Conservation (phyloP, 2,329 filamentous ascomycete species). For the Sporothrix schenckii region DNA sequence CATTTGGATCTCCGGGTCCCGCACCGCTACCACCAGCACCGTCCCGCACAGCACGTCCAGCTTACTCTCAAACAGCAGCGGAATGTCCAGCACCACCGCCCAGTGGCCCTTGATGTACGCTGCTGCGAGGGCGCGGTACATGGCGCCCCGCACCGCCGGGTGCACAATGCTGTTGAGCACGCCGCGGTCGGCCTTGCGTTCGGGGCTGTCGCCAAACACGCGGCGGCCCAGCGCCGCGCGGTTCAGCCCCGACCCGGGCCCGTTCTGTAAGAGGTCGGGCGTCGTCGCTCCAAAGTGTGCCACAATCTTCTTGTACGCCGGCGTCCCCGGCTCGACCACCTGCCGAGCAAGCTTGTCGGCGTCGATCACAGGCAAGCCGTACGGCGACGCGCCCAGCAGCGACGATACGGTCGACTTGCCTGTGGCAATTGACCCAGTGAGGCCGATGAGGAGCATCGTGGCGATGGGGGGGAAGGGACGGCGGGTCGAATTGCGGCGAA, state of each 20-base stretch:
- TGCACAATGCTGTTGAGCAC: constrained; percentile 90
- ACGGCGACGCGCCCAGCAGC: constrained; percentile 76
- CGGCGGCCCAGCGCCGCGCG: constrained; percentile 79
- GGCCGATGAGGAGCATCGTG: constrained; percentile 89
- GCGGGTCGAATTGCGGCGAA: neutral
- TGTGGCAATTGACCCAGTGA: constrained; percentile 96
- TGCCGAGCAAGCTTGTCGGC: constrained; percentile 89
- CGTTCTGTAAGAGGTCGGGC: constrained; percentile 76
- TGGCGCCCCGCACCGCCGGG: constrained; percentile 80
- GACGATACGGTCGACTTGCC: constrained; percentile 95
- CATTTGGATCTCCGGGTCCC: constrained; percentile 81
- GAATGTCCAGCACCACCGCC: constrained; percentile 91
- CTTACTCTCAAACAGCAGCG: constrained; percentile 84
- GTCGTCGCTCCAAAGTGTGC: constrained; percentile 78
- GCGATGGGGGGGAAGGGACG: neutral
- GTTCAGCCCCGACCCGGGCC: constrained; percentile 59
- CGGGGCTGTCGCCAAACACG: constrained; percentile 80
- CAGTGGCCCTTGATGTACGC: constrained; percentile 76
- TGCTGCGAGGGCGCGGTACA: constrained; percentile 73
- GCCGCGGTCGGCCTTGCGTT: constrained; percentile 69
- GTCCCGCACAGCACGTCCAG: constrained; percentile 85
- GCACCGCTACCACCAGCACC: constrained; percentile 84
- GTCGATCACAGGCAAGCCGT: constrained; percentile 88
- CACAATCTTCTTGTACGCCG: constrained; percentile 81
- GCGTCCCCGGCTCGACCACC: constrained; percentile 89